Conservation (phyloP, 352 stramenopile species). For the Phytopythium delawarense region DNA sequence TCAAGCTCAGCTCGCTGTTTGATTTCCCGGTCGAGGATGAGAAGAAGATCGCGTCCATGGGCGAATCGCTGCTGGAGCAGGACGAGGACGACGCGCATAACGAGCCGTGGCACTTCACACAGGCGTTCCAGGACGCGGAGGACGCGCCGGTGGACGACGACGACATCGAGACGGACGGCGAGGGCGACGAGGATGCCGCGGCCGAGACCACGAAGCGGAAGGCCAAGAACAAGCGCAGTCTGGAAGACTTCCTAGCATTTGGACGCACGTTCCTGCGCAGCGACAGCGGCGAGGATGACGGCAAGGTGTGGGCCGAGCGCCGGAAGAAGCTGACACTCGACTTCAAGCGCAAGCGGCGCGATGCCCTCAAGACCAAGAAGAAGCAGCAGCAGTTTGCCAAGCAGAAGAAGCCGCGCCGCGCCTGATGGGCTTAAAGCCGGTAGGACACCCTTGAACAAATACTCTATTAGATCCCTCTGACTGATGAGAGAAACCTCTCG, state of each 20-base stretch:
- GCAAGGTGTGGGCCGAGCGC: constrained; percentile 46
- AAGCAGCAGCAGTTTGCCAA: constrained; percentile 36
- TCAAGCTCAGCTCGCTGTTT: constrained; percentile 77
- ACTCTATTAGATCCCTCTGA: no score
- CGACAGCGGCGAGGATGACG: constrained; percentile 15
- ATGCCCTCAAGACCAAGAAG: constrained; percentile 75
- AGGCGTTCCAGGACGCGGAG: constrained; percentile 32
- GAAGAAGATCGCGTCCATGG: constrained; percentile 35
- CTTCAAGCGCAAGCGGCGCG: constrained; percentile 77
- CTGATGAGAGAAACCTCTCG: no score
- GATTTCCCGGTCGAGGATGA: constrained; percentile 49
- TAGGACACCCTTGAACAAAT: no score
- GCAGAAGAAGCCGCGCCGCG: constrained; percentile 21
- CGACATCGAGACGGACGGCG: constrained; percentile 30
- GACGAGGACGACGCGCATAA: constrained; percentile 20
- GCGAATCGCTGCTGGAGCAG: constrained; percentile 49
- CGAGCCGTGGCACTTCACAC: constrained; percentile 42
- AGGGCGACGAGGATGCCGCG: constrained; percentile 26
- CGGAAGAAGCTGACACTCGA: constrained; percentile 75
- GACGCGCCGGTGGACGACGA: constrained; percentile 17
- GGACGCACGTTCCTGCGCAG: constrained; percentile 39
- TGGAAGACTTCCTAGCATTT: constrained; percentile 68
- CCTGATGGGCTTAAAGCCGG: not conserved
- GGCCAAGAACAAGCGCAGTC: constrained; percentile 29
- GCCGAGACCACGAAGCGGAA: constrained; percentile 16